A percentile compares a stretch with the other conserved stretches of the same genome.
phyloP scores from a whole-genome alignment of 1,284 basidiomycete species.

The Hymenochaete sp. region DNA sequence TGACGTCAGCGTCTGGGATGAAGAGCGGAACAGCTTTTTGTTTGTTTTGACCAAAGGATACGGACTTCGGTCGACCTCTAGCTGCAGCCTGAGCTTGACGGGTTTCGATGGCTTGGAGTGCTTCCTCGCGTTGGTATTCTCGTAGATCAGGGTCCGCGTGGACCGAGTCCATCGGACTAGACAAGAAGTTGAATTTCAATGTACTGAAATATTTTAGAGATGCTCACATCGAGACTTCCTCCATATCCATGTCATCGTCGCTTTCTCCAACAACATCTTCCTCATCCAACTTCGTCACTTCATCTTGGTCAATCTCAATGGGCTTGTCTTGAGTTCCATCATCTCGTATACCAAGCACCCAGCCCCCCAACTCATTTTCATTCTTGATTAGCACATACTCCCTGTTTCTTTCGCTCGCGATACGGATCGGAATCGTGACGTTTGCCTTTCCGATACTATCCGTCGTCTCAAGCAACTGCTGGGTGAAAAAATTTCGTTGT shows the following conservation, averaged over 20 bases:
- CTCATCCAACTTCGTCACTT: conserved; percentile 24
- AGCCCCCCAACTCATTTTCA: conserved; percentile 78
- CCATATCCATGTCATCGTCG: conserved; percentile 57
- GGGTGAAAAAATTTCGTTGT: conserved; percentile 87
- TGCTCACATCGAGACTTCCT: conserved; percentile 64
- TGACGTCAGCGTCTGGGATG: conserved; percentile 42
- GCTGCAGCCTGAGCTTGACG: conserved; percentile 38
- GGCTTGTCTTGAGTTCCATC: conserved; percentile 75
- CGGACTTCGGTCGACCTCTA: conserved; percentile 22
- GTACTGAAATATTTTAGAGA: conserved; percentile 4
- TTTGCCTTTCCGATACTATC: conserved; percentile 88
- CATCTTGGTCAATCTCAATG: conserved; percentile 69
- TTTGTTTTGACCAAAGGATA: too few species aligned
- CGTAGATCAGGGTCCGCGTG: conserved; percentile 57
- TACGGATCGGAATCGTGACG: conserved; percentile 83
- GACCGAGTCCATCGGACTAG: conserved; percentile 26
- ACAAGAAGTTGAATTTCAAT: conserved; percentile 2
- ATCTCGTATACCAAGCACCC: conserved; percentile 85
- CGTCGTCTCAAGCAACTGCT: conserved; percentile 90
- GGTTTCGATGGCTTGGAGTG: conserved; percentile 53
- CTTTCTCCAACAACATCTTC: conserved; percentile 27
- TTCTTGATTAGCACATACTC: conserved; percentile 94
- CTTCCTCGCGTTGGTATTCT: conserved; percentile 56
- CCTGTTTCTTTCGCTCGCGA: conserved; percentile 90
- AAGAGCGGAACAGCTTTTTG: conserved; percentile 43